Conservation (phyloP, 139 green algal genomes). For the Pedinophyceae sp. region DNA sequence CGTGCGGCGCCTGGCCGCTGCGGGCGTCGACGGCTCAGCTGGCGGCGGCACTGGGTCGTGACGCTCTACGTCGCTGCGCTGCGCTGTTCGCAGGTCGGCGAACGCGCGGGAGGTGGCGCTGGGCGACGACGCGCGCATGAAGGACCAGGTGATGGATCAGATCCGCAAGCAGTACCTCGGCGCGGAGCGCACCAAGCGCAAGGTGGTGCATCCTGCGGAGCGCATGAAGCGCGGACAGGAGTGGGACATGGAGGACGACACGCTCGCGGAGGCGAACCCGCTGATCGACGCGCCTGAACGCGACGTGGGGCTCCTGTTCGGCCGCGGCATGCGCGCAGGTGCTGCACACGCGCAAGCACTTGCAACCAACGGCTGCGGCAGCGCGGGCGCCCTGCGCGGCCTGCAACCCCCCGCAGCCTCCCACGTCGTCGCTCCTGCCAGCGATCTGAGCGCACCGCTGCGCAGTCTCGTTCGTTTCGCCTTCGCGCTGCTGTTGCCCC, state of each 20-base stretch:
- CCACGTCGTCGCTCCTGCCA: too few relatives aligned
- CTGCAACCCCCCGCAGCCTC: too few relatives aligned
- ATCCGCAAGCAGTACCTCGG: neutral
- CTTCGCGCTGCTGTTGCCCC: too few relatives aligned
- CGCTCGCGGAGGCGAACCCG: neutral
- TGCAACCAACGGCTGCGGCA: too few relatives aligned
- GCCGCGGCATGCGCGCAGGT: slow-evolving; percentile 63
- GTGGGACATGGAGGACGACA: neutral
- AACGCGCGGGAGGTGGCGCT: too few relatives aligned
- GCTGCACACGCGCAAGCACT: neutral
- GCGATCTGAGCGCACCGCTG: neutral
- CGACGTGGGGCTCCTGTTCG: slow-evolving; percentile 63
- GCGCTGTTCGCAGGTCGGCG: too few relatives aligned
- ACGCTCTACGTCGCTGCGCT: neutral
- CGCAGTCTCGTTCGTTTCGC: neutral
- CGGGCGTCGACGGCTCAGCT: neutral
- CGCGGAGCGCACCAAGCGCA: slow-evolving; percentile 10
- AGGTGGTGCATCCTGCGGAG: slow-evolving; percentile 14
- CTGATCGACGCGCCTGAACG: neutral
- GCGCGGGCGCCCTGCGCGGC: too few relatives aligned
- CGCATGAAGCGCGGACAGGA: neutral
- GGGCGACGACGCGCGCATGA: too few relatives aligned
- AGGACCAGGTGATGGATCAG: too few relatives aligned
- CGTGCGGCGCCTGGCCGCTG: neutral
- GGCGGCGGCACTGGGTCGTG: neutral